These are phyloP conservation scores for Eucalyptus camaldulensis DNA, from an alignment of 345 rosid species.

Conservation along the genomic window DNA sequence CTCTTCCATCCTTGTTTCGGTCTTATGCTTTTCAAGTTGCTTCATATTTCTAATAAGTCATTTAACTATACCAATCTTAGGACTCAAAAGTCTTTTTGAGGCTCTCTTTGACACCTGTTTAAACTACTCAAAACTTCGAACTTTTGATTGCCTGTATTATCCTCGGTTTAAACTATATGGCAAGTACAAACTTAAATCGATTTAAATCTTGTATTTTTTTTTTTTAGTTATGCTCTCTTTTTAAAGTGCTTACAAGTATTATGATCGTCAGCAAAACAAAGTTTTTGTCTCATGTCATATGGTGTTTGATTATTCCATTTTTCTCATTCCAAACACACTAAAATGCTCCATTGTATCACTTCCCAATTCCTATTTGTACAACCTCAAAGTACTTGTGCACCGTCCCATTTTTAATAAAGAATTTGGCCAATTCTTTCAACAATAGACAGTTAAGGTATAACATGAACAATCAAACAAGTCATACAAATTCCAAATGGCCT, in stretches of 20 bases:
- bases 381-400: neutral
- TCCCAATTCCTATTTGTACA: neutral
- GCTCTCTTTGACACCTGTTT: neutral
- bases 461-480: neutral
- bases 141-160: neutral
- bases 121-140: neutral
- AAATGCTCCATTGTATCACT: neutral
- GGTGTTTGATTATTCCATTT: neutral
- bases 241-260: neutral
- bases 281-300: neutral
- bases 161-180: neutral
- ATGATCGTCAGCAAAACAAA: neutral
- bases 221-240: neutral
- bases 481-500: neutral
- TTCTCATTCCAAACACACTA: neutral
- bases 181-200: neutral
- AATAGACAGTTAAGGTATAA: neutral
- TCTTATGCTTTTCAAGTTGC: neutral
- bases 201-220: neutral
- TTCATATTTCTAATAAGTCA: neutral
- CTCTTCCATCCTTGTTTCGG: neutral
- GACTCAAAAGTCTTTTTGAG: neutral
- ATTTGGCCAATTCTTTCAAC: neutral
- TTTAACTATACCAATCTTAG: neutral
- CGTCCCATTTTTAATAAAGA: neutral